phyloP scores from a whole-genome alignment of 108 stramenopile genomes.

The Mayamaea pseudoterrestris region DNA sequence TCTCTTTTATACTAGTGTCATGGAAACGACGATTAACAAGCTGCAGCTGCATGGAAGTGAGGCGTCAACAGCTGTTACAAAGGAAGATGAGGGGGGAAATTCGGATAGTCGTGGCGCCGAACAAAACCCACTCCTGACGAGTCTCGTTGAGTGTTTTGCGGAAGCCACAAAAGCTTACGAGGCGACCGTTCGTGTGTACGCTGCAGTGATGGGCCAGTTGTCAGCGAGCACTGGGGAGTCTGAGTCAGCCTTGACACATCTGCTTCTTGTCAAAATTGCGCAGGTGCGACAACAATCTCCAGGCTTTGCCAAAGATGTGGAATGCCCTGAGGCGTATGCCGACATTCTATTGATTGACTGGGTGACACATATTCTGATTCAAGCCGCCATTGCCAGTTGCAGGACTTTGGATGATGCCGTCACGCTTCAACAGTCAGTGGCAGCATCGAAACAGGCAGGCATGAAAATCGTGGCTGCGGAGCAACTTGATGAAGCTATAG shows the following conservation, averaged over 20 bases:
- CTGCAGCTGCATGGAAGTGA: background rate
- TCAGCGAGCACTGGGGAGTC: constrained; percentile 37
- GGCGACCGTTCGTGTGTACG: constrained; percentile 66
- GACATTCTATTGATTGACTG: constrained; percentile 46
- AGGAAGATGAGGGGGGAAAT: too few relatives aligned
- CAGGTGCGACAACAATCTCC: constrained; percentile 58
- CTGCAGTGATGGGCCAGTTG: constrained; percentile 55
- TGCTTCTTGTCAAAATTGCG: constrained; percentile 42
- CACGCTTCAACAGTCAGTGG: constrained; percentile 37
- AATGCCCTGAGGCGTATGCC: constrained; percentile 9
- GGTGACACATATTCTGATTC: constrained; percentile 42
- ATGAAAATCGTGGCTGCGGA: constrained; percentile 24
- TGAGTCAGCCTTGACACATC: constrained; percentile 48
- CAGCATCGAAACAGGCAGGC: constrained; percentile 35
- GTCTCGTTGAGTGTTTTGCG: constrained; percentile 46
- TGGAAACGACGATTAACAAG: constrained; percentile 27
- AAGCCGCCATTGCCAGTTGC: constrained; percentile 49
- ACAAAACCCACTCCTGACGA: constrained; percentile 37
- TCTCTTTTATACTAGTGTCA: constrained; percentile 59
- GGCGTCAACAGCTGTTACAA: too few relatives aligned
- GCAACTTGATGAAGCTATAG: constrained; percentile 29
- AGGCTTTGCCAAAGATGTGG: constrained; percentile 50
- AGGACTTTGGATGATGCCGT: constrained; percentile 57
- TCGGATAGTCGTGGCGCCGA: too few relatives aligned
- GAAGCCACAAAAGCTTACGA: constrained; percentile 61